Conservation (phyloP, 1,139 yeast genomes). For the Protomyces arabidopsidicola region DNA sequence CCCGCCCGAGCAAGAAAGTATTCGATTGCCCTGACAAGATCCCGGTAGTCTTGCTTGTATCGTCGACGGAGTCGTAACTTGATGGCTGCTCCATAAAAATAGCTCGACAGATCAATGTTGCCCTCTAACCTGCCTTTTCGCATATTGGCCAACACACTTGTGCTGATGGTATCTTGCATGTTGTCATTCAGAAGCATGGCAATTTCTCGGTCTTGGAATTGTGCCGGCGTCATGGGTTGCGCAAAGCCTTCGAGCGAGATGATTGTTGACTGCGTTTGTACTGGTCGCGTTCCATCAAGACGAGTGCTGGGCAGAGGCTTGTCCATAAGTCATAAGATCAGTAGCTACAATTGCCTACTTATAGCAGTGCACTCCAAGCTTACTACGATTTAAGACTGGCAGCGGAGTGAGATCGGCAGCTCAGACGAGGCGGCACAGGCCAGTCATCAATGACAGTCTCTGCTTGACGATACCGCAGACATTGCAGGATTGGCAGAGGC, state of each 20-base stretch:
- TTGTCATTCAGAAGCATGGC: neutral
- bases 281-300: neutral
- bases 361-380: too few species aligned
- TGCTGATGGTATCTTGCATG: neutral
- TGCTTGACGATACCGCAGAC: neutral
- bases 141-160: neutral
- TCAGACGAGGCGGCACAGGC: too few species aligned
- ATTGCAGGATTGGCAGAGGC: neutral
- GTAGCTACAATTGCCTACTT: too few species aligned
- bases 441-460: too few species aligned
- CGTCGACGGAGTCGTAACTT: neutral
- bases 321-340: neutral
- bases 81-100: neutral
- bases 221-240: neutral
- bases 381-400: too few species aligned
- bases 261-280: neutral
- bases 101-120: neutral
- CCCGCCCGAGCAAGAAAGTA: neutral
- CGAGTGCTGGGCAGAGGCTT: neutral
- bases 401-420: too few species aligned
- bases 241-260: neutral
- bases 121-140: neutral
- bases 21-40: neutral
- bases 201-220: neutral
- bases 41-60: neutral